A percentile compares a stretch with the other conserved stretches of the same genome.
phyloP scores from a whole-genome alignment of 139 green algal genomes.

The Mesostigma viride region DNA sequence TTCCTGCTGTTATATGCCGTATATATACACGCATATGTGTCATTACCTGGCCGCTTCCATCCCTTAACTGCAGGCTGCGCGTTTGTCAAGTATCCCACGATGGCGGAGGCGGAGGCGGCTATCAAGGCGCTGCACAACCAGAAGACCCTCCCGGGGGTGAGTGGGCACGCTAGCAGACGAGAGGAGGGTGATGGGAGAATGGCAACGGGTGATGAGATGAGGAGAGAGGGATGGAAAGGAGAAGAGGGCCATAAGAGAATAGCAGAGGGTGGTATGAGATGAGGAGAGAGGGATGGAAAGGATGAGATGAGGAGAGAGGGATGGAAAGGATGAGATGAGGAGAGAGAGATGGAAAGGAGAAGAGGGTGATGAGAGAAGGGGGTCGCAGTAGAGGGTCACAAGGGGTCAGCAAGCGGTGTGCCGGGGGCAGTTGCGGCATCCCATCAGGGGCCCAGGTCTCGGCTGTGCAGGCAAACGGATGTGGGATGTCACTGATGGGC shows the following conservation, averaged over 20 bases:
- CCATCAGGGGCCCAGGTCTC: too few relatives aligned
- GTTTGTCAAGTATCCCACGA: constrained; percentile 27
- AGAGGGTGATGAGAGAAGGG: too few relatives aligned
- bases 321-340: background rate
- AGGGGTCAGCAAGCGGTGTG: too few relatives aligned
- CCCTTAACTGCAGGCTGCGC: constrained; percentile 27
- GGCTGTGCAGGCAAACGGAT: too few relatives aligned
- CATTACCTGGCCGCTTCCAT: too few relatives aligned
- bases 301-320: background rate
- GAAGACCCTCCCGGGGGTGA: constrained; percentile 18
- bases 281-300: background rate
- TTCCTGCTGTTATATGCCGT: too few relatives aligned
- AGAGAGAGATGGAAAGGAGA: too few relatives aligned
- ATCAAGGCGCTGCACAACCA: constrained; percentile 28
- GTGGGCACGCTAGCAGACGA: background rate
- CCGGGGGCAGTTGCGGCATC: too few relatives aligned
- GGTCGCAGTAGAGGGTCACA: too few relatives aligned
- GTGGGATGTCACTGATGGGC: too few relatives aligned
- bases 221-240: background rate
- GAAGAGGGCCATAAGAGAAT: background rate
- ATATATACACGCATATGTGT: too few relatives aligned
- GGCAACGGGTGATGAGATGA: background rate
- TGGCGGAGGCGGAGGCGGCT: constrained; percentile 14
- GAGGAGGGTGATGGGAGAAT: background rate
- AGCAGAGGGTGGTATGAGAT: background rate